Conservation (phyloP, 768 basidiomycete species). For the Calocera viscosa region DNA sequence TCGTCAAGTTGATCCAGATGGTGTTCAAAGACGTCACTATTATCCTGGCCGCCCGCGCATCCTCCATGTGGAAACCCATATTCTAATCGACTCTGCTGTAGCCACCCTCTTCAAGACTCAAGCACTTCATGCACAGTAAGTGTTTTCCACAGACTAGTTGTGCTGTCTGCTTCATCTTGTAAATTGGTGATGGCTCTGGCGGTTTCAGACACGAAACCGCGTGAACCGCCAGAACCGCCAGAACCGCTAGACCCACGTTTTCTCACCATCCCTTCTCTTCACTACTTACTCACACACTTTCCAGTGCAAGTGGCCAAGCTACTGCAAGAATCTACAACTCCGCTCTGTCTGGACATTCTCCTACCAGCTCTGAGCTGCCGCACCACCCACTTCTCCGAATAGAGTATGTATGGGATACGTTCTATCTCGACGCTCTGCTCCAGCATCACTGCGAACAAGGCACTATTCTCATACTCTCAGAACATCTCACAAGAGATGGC, state of each 20-base stretch:
- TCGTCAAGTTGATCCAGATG: background rate
- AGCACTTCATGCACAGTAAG: background rate
- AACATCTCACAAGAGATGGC: background rate
- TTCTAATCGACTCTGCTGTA: background rate
- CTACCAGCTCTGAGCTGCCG: background rate
- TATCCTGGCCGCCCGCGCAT: background rate
- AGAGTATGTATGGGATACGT: constrained; percentile 12
- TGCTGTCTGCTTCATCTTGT: background rate
- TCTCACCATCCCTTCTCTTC: too few species aligned
- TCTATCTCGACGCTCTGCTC: constrained; percentile 9
- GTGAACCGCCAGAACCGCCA: too few species aligned
- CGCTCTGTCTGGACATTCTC: background rate
- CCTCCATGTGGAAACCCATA: background rate
- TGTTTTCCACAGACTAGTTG: background rate
- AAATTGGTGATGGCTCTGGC: background rate
- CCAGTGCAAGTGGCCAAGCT: too few species aligned
- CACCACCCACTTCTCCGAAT: background rate
- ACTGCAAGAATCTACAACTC: background rate
- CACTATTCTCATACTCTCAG: background rate
- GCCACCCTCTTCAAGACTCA: background rate
- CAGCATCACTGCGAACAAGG: background rate
- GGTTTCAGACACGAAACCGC: too few species aligned
- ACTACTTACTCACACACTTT: too few species aligned
- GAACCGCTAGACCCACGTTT: too few species aligned
- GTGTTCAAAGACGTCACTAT: background rate